Evolutionary conservation across 2,329 filamentous ascomycete genomes (phyloP).

Genomic region (Penicillium sp.): DNA sequence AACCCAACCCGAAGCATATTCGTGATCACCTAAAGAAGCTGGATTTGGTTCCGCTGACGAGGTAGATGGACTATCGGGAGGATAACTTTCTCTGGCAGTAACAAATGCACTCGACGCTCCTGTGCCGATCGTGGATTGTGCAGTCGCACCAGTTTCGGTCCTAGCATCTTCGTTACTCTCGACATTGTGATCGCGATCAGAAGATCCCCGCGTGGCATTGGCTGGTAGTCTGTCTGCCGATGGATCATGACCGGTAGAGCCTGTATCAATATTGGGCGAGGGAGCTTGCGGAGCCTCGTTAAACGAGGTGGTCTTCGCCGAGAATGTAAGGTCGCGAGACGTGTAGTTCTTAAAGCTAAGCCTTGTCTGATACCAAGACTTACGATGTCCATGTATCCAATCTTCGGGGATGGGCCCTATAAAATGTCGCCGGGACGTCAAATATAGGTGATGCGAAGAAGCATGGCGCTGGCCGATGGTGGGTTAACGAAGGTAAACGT

Average conservation of each 20-base stretch:
- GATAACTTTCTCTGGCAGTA: slow-evolving; percentile 11
- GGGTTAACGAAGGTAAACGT: neutral
- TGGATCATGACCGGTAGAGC: neutral
- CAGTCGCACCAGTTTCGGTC: slow-evolving; percentile 21
- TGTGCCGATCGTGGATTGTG: slow-evolving; percentile 10
- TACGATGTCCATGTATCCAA: slow-evolving; percentile 61
- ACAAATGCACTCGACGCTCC: slow-evolving; percentile 11
- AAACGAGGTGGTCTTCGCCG: slow-evolving; percentile 41
- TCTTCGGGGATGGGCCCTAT: slow-evolving; percentile 63
- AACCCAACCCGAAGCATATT: neutral
- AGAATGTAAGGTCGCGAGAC: slow-evolving; percentile 50
- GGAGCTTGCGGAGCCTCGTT: neutral
- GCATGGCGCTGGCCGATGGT: slow-evolving; percentile 51
- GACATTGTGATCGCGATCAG: slow-evolving; percentile 38
- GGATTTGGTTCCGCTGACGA: neutral
- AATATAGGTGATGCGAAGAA: slow-evolving; percentile 57
- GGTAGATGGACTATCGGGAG: neutral
- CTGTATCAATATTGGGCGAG: neutral
- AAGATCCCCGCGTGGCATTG: neutral
- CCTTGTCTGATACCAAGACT: slow-evolving; percentile 57
- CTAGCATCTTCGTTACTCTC: neutral
- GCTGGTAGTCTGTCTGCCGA: neutral
- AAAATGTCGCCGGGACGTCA: slow-evolving; percentile 60
- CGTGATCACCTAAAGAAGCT: neutral
- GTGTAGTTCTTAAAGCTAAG: slow-evolving; percentile 44